Evolutionary conservation across 2,329 filamentous ascomycete species (phyloP), one percentile per base, ranked within the genome.

Genomic region (Colletotrichum gloeosporioides): DNA sequence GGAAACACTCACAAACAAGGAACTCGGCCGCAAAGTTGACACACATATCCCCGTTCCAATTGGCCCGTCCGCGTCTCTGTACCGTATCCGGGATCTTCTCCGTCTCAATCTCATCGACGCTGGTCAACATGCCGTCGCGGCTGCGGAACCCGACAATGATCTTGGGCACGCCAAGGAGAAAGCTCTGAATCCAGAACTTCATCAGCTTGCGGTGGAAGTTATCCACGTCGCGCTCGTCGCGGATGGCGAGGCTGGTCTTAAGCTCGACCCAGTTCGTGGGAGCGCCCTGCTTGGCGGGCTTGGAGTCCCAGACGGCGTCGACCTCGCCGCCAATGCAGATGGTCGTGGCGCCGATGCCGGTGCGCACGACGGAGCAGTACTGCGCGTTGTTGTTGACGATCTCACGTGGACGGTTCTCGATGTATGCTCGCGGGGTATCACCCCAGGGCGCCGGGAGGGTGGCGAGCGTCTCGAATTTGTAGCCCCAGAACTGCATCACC

Each of bases 181-280:
- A 99, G 0, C 95, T 98, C 84, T 99, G 97, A 16, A 96, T 95
- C 97, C 97, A 99, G 86, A 96, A 98, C 82, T 98, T 98, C 85
- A 98, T 91, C 71, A 99, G 90, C 83, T 99, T 99, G 65, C 95
- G 92, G 85, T 98, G 95, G 82, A 96, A 98, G 78, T 92, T 94
- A 25, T 93, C 85, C 81, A 92, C 89, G 80, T 97, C 95, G 63
- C 92, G 90, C 3, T 93, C 89, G 76, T 90, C 90, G 68, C 89
- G 88, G 66, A 96, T 93, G 78, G 94, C 92, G 55, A 91, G 93
- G n/a, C 92, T 92, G 1, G 97, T 99, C 84, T 99, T 99, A 74
- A 99, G 90, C 85, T 99, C 97, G 36, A 99, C 93, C 94, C 96
- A 99, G 80, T 96, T 95, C 78, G 95, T 94, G 0, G 94, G 92